A percentile compares a stretch with the other conserved stretches of the same genome.
Conservation (phyloP, 2,329 filamentous ascomycete species). For the Rosellinia necatrix region DNA sequence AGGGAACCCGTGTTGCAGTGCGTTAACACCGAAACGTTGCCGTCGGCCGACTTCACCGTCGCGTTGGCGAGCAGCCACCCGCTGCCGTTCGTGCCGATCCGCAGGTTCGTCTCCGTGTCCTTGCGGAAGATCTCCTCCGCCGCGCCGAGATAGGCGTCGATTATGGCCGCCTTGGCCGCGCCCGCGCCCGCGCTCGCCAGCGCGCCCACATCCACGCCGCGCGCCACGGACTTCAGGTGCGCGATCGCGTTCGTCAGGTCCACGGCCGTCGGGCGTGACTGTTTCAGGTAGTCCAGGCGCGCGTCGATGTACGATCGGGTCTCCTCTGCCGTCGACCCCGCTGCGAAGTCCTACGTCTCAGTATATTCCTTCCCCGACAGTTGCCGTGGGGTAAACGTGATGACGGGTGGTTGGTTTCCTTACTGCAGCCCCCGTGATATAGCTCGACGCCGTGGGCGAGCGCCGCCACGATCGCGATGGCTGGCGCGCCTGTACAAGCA, state of each 20-base stretch:
- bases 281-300: conserved; percentile 84
- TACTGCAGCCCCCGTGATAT: conserved; percentile 56
- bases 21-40: conserved; percentile 79
- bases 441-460: conserved; percentile 87
- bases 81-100: conserved; percentile 82
- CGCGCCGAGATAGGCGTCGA: conserved; percentile 73
- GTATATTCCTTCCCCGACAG: no score
- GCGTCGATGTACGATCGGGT: conserved; percentile 73
- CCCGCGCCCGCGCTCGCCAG: conserved; percentile 43
- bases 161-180: conserved; percentile 58
- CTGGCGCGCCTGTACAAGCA: conserved; percentile 69
- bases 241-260: conserved; percentile 89
- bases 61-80: conserved; percentile 74
- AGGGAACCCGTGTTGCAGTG: conserved; percentile 98
- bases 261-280: conserved; percentile 90
- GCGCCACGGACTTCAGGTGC: conserved; percentile 72
- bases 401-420: no score
- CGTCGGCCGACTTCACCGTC: conserved; percentile 50
- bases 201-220: conserved; percentile 50
- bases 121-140: conserved; percentile 86
- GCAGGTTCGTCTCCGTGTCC: conserved; percentile 84
- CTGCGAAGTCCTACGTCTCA: conserved; percentile 19
- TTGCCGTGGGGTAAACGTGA: no score
- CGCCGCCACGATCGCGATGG: conserved; percentile 96
- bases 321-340: conserved; percentile 53